Base-by-base conservation (phyloP, 2,329 filamentous ascomycete species). In the Fusarium sp. region DNA sequence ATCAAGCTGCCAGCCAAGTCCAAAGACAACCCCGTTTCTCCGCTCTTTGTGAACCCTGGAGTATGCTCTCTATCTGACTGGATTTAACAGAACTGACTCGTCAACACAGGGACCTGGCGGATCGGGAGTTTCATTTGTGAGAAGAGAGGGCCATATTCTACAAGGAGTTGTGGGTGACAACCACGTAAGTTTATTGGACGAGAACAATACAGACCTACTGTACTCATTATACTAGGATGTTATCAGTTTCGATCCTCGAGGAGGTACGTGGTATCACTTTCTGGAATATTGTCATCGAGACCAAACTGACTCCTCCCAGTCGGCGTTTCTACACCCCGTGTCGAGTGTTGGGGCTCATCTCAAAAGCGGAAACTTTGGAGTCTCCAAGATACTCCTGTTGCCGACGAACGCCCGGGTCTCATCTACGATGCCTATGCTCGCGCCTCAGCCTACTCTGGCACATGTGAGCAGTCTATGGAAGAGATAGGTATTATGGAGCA, bases 161-260 rank as follows among this genome's bases (percentile, higher is more conserved):
- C 84, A 85, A 65, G 77, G 77, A 5, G 79, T 85, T 23, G 79
- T 84, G 0, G 84, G 84, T 11, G 74, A 75, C 11, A 83, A 84
- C 61, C 77, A 84, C 71, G 81, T 81, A 50, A 72, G 77, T 73
- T 11, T 18, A 29, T 27, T 1, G 8, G n/a, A 20, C 41, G 8
- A 20, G 5, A n/a, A 15, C 33, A n/a, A 7, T 4, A 20, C 8
- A 2, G 17, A 6, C 2, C 15, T 21, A 4, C 11, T 15, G 14
- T 23, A 15, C 25, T 43, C 20, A 58, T 8, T 33, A 37, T 45
- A 13, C 6, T 11, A 80, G 76, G 84, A 87, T 46, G 77, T 87
- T 3, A 79, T 87, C 56, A 80, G 80, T 40, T 86, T 83, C 51
- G 84, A 87, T 49, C 83, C 84, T 3, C 79, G 84, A 21, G 84